These are phyloP conservation scores for Candida awuae DNA, from an alignment of 805 yeast genomes.

Conservation along the genomic window DNA sequence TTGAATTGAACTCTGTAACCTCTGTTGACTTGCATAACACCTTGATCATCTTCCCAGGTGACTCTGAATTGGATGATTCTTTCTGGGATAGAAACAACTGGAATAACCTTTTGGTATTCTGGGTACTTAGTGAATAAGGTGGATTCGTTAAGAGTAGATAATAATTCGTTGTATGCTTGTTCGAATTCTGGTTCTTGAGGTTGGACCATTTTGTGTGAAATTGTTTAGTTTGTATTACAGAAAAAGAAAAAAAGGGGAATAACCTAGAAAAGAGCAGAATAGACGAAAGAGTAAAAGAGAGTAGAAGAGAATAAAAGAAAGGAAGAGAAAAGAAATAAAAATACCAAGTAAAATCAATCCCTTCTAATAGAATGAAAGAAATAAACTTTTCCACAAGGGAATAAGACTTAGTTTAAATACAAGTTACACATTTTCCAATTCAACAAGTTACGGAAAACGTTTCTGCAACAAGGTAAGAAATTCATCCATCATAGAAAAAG, in stretches of 20 bases:
- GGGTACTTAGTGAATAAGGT: constrained; percentile 85
- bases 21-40: constrained; percentile 85
- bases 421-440: too few species aligned
- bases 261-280: too few species aligned
- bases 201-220: constrained; percentile 47
- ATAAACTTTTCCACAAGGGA: too few species aligned
- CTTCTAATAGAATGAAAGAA: too few species aligned
- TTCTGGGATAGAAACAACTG: constrained; percentile 91
- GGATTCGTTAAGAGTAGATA: constrained; percentile 82
- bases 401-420: too few species aligned
- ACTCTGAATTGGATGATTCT: constrained; percentile 96
- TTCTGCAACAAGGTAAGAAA: too few species aligned
- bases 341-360: too few species aligned
- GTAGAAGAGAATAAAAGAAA: constrained; percentile 1
- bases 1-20: constrained; percentile 98
- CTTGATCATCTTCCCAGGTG: constrained; percentile 94
- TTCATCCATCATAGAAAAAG: too few species aligned
- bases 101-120: constrained; percentile 78
- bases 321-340: neutral
- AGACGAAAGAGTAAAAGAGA: neutral
- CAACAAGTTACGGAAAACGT: too few species aligned
- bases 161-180: constrained; percentile 95
- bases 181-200: constrained; percentile 97
- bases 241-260: neutral
- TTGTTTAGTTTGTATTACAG: neutral